Base-by-base conservation (phyloP, 225 moss, liverwort and hornwort genomes). In the Thuidium tamariscinum region DNA sequence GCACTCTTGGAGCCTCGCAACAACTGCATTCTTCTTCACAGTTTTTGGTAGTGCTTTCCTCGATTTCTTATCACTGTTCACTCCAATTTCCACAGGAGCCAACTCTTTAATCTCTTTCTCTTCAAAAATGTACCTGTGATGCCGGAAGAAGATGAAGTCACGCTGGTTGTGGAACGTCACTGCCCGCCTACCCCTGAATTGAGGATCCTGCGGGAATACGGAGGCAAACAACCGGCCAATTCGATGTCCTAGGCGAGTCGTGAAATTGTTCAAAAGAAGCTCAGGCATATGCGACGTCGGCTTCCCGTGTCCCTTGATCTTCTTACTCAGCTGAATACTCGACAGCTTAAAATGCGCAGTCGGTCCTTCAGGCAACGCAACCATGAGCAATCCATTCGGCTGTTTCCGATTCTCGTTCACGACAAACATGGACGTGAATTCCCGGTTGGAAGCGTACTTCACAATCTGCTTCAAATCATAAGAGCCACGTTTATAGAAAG, bases 131-230 rank as follows among this genome's bases (percentile, higher is more conserved):
- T 99, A 97, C 93, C 98, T 95, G 87, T 97, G 98, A 86, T 99
- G 97, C 80, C 98, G 93, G 81, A 99, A 99, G 80, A 97, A 97
- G 83, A 97, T 95, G 70, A 99, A 99, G 82, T 99, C 98, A 41
- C 98, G 94, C 86, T 99, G 97, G 65, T 99, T 99, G 91, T 97
- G 98, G 79, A 99, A 96, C 75, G 98, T 99, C 42, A 99, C 97
- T 5, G 96, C 94, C 62, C 97, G 91, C 86, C 98, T 91, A 20
- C 98, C 98, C 62, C 93, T 89, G 82, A 97, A 99, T 74, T 99
- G 94, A 80, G 98, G 98, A 84, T 97, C 95, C 87, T 97, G 97
- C 4, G 98, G 98, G 49, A 97, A 97, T 36, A 99, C 82, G 8
- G 98, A 97, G 29, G 92, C 95, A 64, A 99, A 94, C 85, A 99